Evolutionary conservation across 805 yeast genomes (phyloP).

Genomic region (Suhomyces prunicola): DNA sequence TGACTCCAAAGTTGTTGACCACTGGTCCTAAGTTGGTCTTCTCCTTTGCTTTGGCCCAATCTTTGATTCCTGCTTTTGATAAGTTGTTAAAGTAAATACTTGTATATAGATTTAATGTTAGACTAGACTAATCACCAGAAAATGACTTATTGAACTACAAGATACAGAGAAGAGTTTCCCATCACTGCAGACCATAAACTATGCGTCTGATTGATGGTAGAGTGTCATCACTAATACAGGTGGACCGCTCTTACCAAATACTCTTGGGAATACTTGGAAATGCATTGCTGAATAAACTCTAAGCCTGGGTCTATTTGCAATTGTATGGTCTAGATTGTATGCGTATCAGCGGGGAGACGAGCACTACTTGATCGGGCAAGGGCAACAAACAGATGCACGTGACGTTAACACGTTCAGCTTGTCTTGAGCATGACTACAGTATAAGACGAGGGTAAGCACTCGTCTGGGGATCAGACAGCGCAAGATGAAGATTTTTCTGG

Average conservation of each 20-base stretch:
- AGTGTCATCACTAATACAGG: too few species aligned
- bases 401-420: neutral
- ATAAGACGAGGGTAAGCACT: neutral
- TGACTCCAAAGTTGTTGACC: slow-evolving; percentile 92
- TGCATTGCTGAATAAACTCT: neutral
- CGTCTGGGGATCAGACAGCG: neutral
- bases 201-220: too few species aligned
- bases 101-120: neutral
- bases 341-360: neutral
- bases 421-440: neutral
- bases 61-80: slow-evolving; percentile 95
- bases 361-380: neutral
- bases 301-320: too few species aligned
- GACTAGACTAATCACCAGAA: neutral
- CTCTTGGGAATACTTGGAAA: neutral
- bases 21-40: slow-evolving; percentile 98
- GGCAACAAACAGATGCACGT: neutral
- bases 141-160: too few species aligned
- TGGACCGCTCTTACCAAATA: too few species aligned
- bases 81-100: slow-evolving; percentile 45
- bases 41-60: slow-evolving; percentile 96
- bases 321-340: neutral
- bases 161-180: too few species aligned
- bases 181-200: too few species aligned
- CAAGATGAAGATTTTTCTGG: slow-evolving; percentile 32